phyloP scores from a whole-genome alignment of 164 flowering plant species.

The Dillenia suffruticosa region DNA sequence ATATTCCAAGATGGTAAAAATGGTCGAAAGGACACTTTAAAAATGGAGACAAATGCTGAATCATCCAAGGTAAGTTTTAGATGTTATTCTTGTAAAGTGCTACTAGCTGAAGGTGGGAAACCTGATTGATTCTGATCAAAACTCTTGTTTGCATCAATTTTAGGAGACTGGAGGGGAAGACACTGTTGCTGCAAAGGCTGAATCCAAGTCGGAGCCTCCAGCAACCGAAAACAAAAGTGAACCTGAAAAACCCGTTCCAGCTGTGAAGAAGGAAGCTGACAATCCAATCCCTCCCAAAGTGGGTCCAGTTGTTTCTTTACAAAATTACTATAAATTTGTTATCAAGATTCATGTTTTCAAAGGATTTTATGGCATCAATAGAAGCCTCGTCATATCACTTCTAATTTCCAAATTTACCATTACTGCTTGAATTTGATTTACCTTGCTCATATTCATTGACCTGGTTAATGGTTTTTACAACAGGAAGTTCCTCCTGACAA shows the following conservation, averaged over 20 bases:
- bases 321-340: constrained; percentile 1
- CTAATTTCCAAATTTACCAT: too few relatives aligned
- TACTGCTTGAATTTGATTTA: constrained; percentile 51
- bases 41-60: constrained; percentile 48
- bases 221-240: constrained; percentile 47
- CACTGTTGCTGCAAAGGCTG: constrained; percentile 34
- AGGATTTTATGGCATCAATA: constrained; percentile 40
- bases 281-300: constrained; percentile 40
- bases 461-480: too few relatives aligned
- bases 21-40: constrained; percentile 33
- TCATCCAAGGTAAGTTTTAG: constrained; percentile 41
- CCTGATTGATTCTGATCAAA: neutral
- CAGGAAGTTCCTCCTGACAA: constrained; percentile 84
- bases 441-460: constrained; percentile 40
- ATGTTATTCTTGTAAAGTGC: neutral
- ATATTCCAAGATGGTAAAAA: constrained; percentile 67
- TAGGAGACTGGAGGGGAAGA: constrained; percentile 38
- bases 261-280: constrained; percentile 40
- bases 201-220: constrained; percentile 30
- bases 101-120: neutral
- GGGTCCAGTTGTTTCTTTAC: constrained; percentile 30
- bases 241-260: constrained; percentile 35
- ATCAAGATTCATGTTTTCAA: constrained; percentile 37
- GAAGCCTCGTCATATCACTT: too few relatives aligned
- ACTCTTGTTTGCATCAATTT: neutral